A percentile compares a stretch with the other conserved stretches of the same genome.
Evolutionary conservation across 2,329 filamentous ascomycete species (phyloP).

Genomic region (Aspergillus unguis): DNA sequence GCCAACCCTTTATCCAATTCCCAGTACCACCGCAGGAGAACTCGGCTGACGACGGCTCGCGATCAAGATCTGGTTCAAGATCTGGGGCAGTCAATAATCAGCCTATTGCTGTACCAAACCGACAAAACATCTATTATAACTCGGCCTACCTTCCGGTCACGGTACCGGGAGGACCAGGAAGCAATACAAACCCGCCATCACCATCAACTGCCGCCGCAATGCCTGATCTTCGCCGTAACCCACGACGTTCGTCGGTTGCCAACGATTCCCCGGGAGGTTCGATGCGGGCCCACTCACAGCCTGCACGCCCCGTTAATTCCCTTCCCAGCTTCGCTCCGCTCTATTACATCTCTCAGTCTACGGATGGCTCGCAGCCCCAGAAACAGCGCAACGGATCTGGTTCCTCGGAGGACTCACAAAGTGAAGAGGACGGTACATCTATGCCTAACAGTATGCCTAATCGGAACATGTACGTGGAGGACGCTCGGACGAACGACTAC

Average conservation of each 20-base stretch:
- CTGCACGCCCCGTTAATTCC: constrained; percentile 44
- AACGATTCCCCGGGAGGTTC: constrained; percentile 42
- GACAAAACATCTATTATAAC: constrained; percentile 36
- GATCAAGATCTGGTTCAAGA: constrained; percentile 36
- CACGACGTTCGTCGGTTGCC: constrained; percentile 44
- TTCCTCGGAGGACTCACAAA: constrained; percentile 32
- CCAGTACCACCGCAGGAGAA: constrained; percentile 37
- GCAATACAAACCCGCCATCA: constrained; percentile 46
- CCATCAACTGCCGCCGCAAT: constrained; percentile 39
- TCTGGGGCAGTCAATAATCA: constrained; percentile 38
- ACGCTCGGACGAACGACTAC: constrained; percentile 42
- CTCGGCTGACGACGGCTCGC: constrained; percentile 34
- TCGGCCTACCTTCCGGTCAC: constrained; percentile 38
- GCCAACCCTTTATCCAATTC: constrained; percentile 42
- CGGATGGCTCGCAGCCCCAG: constrained; percentile 28
- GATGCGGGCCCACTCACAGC: constrained; percentile 50
- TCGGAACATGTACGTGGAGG: constrained; percentile 35
- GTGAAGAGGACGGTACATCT: constrained; percentile 32
- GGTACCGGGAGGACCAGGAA: constrained; percentile 35
- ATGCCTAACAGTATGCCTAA: constrained; percentile 34
- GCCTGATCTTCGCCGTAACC: constrained; percentile 45
- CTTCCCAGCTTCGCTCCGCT: constrained; percentile 32
- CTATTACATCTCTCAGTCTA: constrained; percentile 30
- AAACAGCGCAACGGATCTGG: constrained; percentile 32
- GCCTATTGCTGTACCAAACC: constrained; percentile 29